These are phyloP conservation scores for Coemansia sp. DNA, from an alignment of 192 early-diverging fungal species.

Conservation along the genomic window DNA sequence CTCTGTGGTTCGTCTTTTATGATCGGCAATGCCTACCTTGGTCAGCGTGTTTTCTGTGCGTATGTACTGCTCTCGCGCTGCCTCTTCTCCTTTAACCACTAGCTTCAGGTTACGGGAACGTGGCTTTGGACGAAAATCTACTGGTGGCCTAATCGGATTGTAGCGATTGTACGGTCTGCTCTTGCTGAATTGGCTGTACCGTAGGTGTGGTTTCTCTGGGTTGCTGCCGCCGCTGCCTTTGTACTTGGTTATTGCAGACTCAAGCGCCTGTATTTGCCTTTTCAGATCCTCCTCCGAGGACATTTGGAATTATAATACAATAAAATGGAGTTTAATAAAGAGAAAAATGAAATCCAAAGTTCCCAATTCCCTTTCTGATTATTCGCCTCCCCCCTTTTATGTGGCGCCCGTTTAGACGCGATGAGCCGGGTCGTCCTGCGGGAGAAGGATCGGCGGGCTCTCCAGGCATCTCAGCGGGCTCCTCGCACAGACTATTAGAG, in stretches of 20 bases:
- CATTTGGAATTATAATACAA: conserved; percentile 10
- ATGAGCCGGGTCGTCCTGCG: too few species aligned
- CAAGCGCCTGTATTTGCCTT: conserved; percentile 30
- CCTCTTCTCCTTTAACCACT: conserved; percentile 14
- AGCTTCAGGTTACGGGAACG: conserved; percentile 50
- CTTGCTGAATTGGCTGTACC: not conserved
- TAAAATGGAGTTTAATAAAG: conserved; percentile 3
- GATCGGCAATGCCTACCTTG: conserved; percentile 27
- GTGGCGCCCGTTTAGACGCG: too few species aligned
- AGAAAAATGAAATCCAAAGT: not conserved
- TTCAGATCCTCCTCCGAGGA: conserved; percentile 29
- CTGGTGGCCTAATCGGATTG: conserved; percentile 26
- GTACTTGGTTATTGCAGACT: conserved; percentile 24
- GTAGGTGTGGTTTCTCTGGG: not conserved
- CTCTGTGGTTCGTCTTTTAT: not conserved
- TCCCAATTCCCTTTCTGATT: too few species aligned
- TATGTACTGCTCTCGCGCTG: conserved; percentile 16
- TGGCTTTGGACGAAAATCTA: not conserved
- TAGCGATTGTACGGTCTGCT: conserved; percentile 9
- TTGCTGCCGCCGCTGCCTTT: not conserved
- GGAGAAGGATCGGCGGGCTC: too few species aligned
- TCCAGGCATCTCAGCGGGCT: too few species aligned
- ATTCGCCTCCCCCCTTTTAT: too few species aligned
- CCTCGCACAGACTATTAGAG: too few species aligned
- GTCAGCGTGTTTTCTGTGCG: conserved; percentile 41